Percentiles rank a stretch among this genome's conserved stretches.
Evolutionary conservation across 768 basidiomycete species (phyloP).

Genomic region (Multifurca ochricompacta): DNA sequence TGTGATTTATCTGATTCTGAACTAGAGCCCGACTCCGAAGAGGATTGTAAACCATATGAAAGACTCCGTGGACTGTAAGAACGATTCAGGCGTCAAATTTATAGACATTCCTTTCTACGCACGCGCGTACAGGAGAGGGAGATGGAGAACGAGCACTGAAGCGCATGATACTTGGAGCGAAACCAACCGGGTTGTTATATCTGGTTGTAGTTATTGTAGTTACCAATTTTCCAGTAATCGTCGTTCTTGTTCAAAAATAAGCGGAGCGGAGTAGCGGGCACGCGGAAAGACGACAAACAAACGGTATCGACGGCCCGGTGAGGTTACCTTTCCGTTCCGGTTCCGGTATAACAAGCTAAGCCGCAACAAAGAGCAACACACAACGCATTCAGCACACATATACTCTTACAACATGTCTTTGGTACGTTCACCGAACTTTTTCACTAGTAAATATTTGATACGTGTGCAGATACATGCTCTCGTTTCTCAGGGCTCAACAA

Average conservation of each 20-base stretch:
- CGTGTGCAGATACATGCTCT: slow-evolving; percentile 66
- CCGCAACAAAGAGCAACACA: background rate
- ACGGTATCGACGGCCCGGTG: slow-evolving; percentile 1
- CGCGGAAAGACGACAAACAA: too few relatives aligned
- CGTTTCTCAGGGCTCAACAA: slow-evolving; percentile 66
- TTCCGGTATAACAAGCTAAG: background rate
- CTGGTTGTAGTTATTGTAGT: background rate
- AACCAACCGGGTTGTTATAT: too few relatives aligned
- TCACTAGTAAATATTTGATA: background rate
- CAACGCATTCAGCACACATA: background rate
- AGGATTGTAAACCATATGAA: slow-evolving; percentile 14
- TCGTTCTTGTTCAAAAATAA: too few relatives aligned
- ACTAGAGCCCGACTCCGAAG: slow-evolving; percentile 1
- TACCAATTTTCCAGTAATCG: too few relatives aligned
- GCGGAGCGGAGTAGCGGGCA: too few relatives aligned
- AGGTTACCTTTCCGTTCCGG: background rate
- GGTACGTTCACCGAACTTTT: background rate
- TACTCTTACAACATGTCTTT: slow-evolving; percentile 13
- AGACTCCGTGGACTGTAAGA: slow-evolving; percentile 13
- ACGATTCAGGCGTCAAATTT: background rate
- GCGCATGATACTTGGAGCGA: slow-evolving; percentile 1
- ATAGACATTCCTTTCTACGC: background rate
- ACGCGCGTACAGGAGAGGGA: slow-evolving; percentile 7
- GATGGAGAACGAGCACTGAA: slow-evolving; percentile 18
- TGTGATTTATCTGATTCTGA: slow-evolving; percentile 3